These are phyloP conservation scores for Epichloe aotearoae DNA, from an alignment of 2,329 filamentous ascomycete species.

Conservation along the genomic window DNA sequence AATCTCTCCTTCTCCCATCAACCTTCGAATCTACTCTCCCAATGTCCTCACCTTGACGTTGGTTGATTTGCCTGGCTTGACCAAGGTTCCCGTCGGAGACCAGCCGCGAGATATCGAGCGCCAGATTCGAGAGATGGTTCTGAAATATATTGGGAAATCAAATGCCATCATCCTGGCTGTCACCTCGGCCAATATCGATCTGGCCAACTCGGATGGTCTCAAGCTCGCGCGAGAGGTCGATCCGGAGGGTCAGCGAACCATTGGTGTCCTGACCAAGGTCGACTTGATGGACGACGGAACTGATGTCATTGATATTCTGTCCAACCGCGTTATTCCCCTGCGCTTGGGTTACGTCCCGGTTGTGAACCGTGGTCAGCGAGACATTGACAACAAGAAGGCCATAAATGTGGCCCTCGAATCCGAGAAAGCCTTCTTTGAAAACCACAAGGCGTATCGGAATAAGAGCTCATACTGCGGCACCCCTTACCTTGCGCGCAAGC, in stretches of 20 bases:
- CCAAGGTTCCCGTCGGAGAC: conserved; percentile 91
- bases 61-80: conserved; percentile 91
- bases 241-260: conserved; percentile 92
- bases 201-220: conserved; percentile 95
- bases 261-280: conserved; percentile 96
- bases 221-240: conserved; percentile 96
- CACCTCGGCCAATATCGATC: conserved; percentile 90
- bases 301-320: conserved; percentile 95
- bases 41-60: conserved; percentile 95
- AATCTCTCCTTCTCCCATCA: conserved; percentile 94
- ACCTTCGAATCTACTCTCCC: conserved; percentile 94
- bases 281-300: conserved; percentile 98
- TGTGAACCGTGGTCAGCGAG: conserved; percentile 92
- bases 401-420: conserved; percentile 84
- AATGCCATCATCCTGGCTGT: conserved; percentile 97
- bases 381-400: conserved; percentile 96
- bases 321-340: conserved; percentile 90
- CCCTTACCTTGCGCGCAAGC: conserved; percentile 87
- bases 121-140: conserved; percentile 94
- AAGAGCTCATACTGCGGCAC: conserved; percentile 98
- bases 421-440: conserved; percentile 95
- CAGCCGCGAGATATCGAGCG: conserved; percentile 93
- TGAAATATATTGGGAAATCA: conserved; percentile 96
- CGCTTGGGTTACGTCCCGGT: conserved; percentile 93
- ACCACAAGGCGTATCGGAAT: conserved; percentile 96